Percentiles rank a stretch among this genome's conserved stretches.
These are phyloP conservation scores for Candida piceae DNA, from an alignment of 805 yeast species.

Conservation along the genomic window DNA sequence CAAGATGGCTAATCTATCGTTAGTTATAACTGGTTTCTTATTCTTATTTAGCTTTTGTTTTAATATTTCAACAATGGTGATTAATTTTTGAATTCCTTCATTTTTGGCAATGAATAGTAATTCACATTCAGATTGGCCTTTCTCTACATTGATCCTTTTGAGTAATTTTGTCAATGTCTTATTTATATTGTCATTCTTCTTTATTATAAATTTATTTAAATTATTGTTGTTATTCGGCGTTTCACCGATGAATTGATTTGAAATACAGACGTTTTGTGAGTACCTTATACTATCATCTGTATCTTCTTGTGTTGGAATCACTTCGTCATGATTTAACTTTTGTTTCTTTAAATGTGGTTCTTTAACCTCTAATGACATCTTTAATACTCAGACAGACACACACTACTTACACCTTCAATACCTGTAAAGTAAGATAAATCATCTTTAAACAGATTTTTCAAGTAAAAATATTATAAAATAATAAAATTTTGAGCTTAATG, in stretches of 20 bases:
- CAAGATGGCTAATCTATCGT: constrained; percentile 13
- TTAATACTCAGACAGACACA: too few relatives aligned
- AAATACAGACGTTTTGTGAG: too few relatives aligned
- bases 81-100: constrained; percentile 25
- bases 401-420: too few relatives aligned
- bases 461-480: too few relatives aligned
- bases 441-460: too few relatives aligned
- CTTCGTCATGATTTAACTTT: too few relatives aligned
- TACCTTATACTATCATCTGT: not conserved
- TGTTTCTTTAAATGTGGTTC: too few relatives aligned
- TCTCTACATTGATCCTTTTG: constrained; percentile 2
- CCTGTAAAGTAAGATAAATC: too few relatives aligned
- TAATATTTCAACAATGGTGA: constrained; percentile 26
- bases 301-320: not conserved
- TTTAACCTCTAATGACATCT: too few relatives aligned
- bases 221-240: too few relatives aligned
- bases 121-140: not conserved
- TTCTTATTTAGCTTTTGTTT: constrained; percentile 20
- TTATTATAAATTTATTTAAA: constrained; percentile 7
- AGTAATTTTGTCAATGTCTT: constrained; percentile 16
- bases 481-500: too few relatives aligned
- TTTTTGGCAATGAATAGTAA: constrained; percentile 13
- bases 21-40: constrained; percentile 3
- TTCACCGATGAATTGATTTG: too few relatives aligned
- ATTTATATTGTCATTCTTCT: constrained; percentile 22